Conservation (phyloP, 352 stramenopile genomes). For the Blastocystis sp. region DNA sequence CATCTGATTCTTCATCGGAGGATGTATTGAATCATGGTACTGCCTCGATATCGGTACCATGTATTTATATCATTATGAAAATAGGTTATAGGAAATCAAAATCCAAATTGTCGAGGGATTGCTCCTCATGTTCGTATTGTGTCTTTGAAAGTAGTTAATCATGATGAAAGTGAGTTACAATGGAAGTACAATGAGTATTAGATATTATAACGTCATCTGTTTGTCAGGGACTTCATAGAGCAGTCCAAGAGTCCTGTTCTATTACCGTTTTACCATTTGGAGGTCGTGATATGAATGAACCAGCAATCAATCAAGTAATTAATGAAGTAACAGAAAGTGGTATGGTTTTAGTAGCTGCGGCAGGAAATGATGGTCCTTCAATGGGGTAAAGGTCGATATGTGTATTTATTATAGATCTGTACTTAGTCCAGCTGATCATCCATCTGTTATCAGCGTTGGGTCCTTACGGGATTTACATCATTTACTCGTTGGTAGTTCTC, state of each 20-base stretch:
- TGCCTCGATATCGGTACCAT: background rate
- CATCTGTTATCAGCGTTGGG: background rate
- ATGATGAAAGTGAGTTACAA: background rate
- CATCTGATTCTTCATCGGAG: background rate
- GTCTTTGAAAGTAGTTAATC: background rate
- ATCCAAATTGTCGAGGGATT: background rate
- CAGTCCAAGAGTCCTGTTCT: background rate
- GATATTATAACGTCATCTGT: background rate
- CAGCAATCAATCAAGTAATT: background rate
- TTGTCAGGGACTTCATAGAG: background rate
- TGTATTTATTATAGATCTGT: background rate
- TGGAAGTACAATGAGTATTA: background rate
- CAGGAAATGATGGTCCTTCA: conserved; percentile 28
- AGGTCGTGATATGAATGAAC: background rate
- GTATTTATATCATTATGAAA: background rate
- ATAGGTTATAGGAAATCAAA: background rate
- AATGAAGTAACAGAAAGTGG: background rate
- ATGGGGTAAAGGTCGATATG: background rate
- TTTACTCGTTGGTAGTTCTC: background rate
- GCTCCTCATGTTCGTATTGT: background rate
- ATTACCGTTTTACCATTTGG: background rate
- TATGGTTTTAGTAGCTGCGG: background rate
- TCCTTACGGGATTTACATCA: background rate
- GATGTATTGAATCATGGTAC: conserved; percentile 10
- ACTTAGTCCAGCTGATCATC: background rate